A percentile compares a stretch with the other conserved stretches of the same genome.
Evolutionary conservation across 345 rosid species (phyloP).

Genomic region (Syzygium aqueum): DNA sequence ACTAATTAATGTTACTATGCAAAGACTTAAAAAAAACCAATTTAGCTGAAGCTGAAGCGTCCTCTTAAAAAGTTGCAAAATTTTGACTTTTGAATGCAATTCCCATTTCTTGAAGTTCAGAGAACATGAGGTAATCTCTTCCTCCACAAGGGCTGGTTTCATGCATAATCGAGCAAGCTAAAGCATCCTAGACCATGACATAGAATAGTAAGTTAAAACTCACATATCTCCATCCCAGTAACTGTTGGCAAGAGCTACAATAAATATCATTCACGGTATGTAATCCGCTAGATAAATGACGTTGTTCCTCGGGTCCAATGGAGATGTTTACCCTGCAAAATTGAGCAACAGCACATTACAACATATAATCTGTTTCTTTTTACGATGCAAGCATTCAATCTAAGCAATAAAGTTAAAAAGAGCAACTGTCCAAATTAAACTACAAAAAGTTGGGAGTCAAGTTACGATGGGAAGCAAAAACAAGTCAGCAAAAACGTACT

Average conservation of each 20-base stretch:
- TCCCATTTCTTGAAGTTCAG: background rate
- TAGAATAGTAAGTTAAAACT: slow-evolving; percentile 1
- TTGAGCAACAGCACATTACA: background rate
- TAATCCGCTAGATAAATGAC: slow-evolving; percentile 19
- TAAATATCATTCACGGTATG: slow-evolving; percentile 29
- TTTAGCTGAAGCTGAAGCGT: background rate
- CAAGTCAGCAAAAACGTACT: background rate
- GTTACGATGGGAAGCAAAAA: background rate
- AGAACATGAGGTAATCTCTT: background rate
- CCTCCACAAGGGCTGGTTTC: background rate
- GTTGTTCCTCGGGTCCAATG: slow-evolving; percentile 25
- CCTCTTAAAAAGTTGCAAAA: background rate
- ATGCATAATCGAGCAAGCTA: background rate
- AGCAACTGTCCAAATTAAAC: background rate
- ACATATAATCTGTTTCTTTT: background rate
- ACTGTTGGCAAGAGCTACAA: slow-evolving; percentile 37
- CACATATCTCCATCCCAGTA: slow-evolving; percentile 38
- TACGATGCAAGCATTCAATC: background rate
- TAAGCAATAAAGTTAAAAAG: background rate
- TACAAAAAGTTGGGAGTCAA: background rate
- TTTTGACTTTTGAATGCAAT: background rate
- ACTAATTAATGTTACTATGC: background rate
- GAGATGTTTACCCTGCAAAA: slow-evolving; percentile 27
- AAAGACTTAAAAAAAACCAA: background rate
- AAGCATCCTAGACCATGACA: background rate